These are phyloP conservation scores for Fusarium piperis DNA, from an alignment of 2,329 filamentous ascomycete species.

Conservation along the genomic window DNA sequence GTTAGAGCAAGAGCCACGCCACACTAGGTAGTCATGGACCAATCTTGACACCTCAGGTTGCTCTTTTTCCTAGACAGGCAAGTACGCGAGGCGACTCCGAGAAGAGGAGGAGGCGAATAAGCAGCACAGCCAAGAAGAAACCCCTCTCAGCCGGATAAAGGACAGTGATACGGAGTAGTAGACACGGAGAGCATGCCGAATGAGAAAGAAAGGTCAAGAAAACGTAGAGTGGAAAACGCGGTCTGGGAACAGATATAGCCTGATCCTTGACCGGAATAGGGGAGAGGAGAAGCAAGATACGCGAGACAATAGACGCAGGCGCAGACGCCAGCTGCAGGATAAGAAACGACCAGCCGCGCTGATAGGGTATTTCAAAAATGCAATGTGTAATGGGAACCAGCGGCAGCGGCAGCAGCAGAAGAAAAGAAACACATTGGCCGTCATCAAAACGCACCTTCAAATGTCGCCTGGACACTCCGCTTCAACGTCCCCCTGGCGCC, in stretches of 20 bases:
- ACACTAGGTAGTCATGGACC: background rate
- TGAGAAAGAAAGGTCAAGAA: background rate
- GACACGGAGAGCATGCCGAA: conserved; percentile 10
- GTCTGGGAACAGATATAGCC: conserved; percentile 1
- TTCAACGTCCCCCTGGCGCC: conserved; percentile 56
- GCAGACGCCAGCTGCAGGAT: background rate
- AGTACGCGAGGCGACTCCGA: conserved; percentile 11
- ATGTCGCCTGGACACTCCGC: conserved; percentile 67
- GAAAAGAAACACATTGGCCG: background rate
- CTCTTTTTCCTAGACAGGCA: conserved; percentile 16
- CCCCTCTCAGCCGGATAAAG: background rate
- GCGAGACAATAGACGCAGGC: conserved; percentile 8
- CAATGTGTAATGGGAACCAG: background rate
- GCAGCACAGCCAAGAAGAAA: background rate
- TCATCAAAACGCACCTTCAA: conserved; percentile 62
- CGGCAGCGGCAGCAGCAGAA: background rate
- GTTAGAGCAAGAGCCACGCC: conserved; percentile 4
- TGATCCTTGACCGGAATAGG: conserved; percentile 10
- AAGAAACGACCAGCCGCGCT: background rate
- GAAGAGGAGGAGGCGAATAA: conserved; percentile 1
- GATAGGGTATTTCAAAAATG: background rate
- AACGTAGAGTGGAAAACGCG: conserved; percentile 4
- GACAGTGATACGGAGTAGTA: background rate
- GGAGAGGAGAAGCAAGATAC: conserved; percentile 7
- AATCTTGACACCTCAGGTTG: conserved; percentile 35